phyloP scores from a whole-genome alignment of 2,329 filamentous ascomycete species.

The Aureobasidium sp. region DNA sequence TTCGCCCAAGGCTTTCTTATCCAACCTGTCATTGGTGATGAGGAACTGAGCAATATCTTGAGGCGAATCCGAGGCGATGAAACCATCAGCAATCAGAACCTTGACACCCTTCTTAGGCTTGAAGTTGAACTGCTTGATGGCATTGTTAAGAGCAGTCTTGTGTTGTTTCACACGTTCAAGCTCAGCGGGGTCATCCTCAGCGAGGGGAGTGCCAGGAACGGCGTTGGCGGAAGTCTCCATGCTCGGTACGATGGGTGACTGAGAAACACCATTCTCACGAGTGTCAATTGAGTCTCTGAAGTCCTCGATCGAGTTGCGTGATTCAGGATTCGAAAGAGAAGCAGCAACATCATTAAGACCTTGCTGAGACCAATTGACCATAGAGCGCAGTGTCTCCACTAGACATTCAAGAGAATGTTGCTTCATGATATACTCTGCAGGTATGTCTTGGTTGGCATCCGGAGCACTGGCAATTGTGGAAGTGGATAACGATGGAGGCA shows the following conservation, averaged over 20 bases:
- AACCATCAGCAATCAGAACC: slow-evolving; percentile 70
- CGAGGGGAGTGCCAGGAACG: slow-evolving; percentile 33
- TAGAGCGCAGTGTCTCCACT: slow-evolving; percentile 77
- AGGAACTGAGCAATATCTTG: slow-evolving; percentile 84
- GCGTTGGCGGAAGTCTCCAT: slow-evolving; percentile 36
- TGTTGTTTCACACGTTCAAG: slow-evolving; percentile 91
- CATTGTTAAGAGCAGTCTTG: slow-evolving; percentile 86
- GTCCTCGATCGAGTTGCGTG: slow-evolving; percentile 48
- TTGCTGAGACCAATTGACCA: slow-evolving; percentile 88
- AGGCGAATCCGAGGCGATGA: slow-evolving; percentile 71
- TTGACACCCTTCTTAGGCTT: slow-evolving; percentile 95
- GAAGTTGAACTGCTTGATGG: slow-evolving; percentile 89
- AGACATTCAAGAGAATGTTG: slow-evolving; percentile 80
- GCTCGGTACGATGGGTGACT: slow-evolving; percentile 1
- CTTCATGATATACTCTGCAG: slow-evolving; percentile 86
- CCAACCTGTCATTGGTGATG: slow-evolving; percentile 68
- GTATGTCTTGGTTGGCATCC: slow-evolving; percentile 50
- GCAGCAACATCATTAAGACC: slow-evolving; percentile 42
- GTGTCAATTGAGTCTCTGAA: slow-evolving; percentile 70
- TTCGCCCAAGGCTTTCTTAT: slow-evolving; percentile 89
- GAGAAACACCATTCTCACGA: slow-evolving; percentile 48
- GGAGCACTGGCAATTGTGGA: slow-evolving; percentile 52
- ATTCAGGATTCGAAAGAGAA: slow-evolving; percentile 31
- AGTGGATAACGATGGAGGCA: slow-evolving; percentile 80
- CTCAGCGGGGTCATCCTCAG: slow-evolving; percentile 84